These are phyloP conservation scores for Ascodesmis nigricans DNA, from an alignment of 495 filamentous ascomycete genomes.

Conservation along the genomic window DNA sequence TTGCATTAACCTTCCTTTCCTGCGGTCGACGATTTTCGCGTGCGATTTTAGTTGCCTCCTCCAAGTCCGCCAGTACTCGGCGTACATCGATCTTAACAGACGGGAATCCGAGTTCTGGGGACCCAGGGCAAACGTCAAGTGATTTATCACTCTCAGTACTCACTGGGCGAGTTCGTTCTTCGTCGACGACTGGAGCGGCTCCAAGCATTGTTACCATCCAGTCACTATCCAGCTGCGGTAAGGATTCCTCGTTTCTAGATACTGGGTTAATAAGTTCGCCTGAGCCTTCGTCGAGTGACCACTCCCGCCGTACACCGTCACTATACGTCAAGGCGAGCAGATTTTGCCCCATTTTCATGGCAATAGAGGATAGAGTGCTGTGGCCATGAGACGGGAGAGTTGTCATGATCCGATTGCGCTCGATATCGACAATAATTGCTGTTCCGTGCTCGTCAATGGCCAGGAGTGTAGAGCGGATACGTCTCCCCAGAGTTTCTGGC, in stretches of 20 bases:
- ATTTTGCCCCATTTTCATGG: constrained; percentile 13
- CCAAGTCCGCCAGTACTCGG: constrained; percentile 6
- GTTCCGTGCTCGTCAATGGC: constrained; percentile 12
- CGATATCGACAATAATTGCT: constrained; percentile 15
- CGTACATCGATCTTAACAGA: constrained; percentile 10
- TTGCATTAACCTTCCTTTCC: constrained; percentile 14
- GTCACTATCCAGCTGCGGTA: too few relatives aligned
- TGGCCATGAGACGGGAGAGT: constrained; percentile 17
- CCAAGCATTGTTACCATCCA: too few relatives aligned
- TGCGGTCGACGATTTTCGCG: constrained; percentile 4
- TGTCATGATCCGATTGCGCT: constrained; percentile 17
- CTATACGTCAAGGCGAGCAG: constrained; percentile 13
- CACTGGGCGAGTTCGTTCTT: constrained; percentile 6
- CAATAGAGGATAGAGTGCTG: constrained; percentile 9
- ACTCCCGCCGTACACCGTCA: constrained; percentile 13
- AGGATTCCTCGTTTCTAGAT: constrained; percentile 18
- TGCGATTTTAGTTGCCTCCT: constrained; percentile 9
- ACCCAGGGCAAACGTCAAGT: constrained; percentile 11
- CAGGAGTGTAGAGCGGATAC: constrained; percentile 16
- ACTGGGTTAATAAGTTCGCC: too few relatives aligned
- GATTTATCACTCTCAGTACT: constrained; percentile 7
- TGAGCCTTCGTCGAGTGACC: too few relatives aligned
- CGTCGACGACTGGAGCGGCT: constrained; percentile 4
- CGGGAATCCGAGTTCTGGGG: constrained; percentile 14
- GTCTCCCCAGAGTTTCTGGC: constrained; percentile 10